Percentiles rank a stretch among this genome's conserved stretches.
Conservation (phyloP, 1,139 yeast genomes). For the Yamadazyma diddensiae region DNA sequence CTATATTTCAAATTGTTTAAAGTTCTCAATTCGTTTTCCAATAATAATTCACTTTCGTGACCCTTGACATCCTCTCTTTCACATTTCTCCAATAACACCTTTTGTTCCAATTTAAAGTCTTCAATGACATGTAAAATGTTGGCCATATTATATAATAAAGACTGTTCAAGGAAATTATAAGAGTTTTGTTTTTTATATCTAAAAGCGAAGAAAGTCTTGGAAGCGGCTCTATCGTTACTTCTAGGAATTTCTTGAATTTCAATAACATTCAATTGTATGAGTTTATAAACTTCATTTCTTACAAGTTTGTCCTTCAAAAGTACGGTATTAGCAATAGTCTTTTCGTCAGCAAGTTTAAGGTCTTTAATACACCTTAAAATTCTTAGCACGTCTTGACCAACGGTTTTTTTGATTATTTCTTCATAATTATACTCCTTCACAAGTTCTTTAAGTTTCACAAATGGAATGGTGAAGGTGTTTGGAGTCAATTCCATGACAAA, state of each 20-base stretch:
- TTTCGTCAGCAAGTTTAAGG: conserved; percentile 77
- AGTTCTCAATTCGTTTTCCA: conserved; percentile 73
- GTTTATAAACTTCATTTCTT: conserved; percentile 56
- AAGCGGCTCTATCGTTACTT: conserved; percentile 88
- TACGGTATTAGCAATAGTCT: conserved; percentile 72
- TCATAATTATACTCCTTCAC: conserved; percentile 61
- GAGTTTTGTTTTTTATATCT: conserved; percentile 64
- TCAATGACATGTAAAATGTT: conserved; percentile 56
- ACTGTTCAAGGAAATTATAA: conserved; percentile 43
- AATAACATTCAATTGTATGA: conserved; percentile 56
- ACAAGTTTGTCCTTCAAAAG: conserved; percentile 75
- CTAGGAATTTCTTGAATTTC: conserved; percentile 92
- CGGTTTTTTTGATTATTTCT: conserved; percentile 52
- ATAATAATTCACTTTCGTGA: conserved; percentile 67
- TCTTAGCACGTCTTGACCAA: conserved; percentile 58
- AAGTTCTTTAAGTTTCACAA: conserved; percentile 36
- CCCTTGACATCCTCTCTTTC: conserved; percentile 90
- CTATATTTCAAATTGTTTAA: conserved; percentile 57
- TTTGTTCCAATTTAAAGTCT: conserved; percentile 57
- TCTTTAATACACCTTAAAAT: conserved; percentile 66
- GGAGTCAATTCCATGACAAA: conserved; percentile 45
- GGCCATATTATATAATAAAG: conserved; percentile 50
- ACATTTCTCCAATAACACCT: conserved; percentile 70
- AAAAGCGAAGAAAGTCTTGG: conserved; percentile 81
- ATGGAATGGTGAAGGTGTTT: conserved; percentile 42